Conservation (phyloP, 2,329 filamentous ascomycete species). For the Sclerotinia trifoliorum region DNA sequence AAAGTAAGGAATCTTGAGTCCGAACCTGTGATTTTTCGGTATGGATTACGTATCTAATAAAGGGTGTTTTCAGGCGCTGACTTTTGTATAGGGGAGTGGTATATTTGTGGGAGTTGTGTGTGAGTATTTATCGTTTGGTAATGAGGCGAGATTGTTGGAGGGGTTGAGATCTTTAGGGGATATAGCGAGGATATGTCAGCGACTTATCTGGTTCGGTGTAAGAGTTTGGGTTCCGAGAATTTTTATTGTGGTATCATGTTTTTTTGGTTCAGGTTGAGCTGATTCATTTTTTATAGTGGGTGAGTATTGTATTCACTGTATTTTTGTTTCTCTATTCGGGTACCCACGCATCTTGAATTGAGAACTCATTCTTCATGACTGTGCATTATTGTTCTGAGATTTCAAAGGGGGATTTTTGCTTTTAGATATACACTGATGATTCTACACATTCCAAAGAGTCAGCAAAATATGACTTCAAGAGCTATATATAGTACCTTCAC, state of each 20-base stretch:
- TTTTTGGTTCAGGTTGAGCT: not conserved
- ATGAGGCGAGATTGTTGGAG: not conserved
- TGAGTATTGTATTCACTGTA: not conserved
- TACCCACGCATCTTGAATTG: not conserved
- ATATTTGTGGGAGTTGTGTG: not conserved
- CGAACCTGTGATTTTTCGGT: not conserved
- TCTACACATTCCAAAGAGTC: not conserved
- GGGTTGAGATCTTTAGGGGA: not conserved
- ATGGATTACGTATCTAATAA: not conserved
- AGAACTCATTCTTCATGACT: not conserved
- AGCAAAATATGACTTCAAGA: not conserved
- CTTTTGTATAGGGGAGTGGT: not conserved
- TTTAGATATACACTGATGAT: not conserved
- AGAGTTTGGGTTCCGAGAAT: not conserved
- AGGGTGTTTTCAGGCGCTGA: not conserved
- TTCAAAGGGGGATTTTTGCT: not conserved
- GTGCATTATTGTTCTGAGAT: not conserved
- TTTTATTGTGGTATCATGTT: not conserved
- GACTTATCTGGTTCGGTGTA: not conserved
- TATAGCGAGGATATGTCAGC: not conserved
- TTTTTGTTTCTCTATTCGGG: not conserved
- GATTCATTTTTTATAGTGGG: not conserved
- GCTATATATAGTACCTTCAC: no score
- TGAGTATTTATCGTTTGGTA: not conserved
- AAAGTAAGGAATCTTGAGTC: constrained; percentile 1